Base-by-base conservation (phyloP, 805 yeast species). In the Pichia paraexigua region DNA sequence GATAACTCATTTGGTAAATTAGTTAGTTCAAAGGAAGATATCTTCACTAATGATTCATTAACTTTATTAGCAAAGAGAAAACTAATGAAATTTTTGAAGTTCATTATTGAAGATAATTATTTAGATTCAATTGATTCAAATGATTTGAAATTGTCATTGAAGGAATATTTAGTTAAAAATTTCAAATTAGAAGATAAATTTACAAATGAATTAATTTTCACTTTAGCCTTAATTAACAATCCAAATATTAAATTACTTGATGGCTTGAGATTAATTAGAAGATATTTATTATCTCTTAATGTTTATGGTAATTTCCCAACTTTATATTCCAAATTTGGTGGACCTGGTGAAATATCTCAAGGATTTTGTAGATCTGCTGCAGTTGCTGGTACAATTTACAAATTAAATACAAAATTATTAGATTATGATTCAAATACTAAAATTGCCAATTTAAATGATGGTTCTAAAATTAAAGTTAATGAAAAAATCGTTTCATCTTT, bases 311-410 rank as follows among this genome's bases (percentile, higher is more conserved):
- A 82, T 56, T 92, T 94, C 75, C 97, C 99, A 2, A 95, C 87
- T 13, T 75, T 92, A 72, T 84, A 84, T 60, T 86, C 95, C 47
- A 92, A 89, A 72, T 92, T 83, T 69, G 99, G 98, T 52, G 95
- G 96, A 2, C 91, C 96, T 0, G 97, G 98, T 49, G 99, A 92
- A 69, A 73, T 92, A 27, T 83, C 96, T 17, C 99, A 92, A 71
- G 99, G 97, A 1, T 92, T 94, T 68, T 92, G 97, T 70, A 78
- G 99, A 60, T 86, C 95, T 52, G 98, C 98, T 4, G 99, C 99
- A 15, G 98, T 92, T 56, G 98, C 94, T 20, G 98, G 98, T 50
- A 85, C 97, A 50, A 88, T 95, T 35, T 92, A 94, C 70, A 89
- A 90, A 66, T 74, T 92, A 51, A 82, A 84, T 63, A 84, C 94